Conservation (phyloP, 208 protist species). For the Wallacemonas sp. region DNA sequence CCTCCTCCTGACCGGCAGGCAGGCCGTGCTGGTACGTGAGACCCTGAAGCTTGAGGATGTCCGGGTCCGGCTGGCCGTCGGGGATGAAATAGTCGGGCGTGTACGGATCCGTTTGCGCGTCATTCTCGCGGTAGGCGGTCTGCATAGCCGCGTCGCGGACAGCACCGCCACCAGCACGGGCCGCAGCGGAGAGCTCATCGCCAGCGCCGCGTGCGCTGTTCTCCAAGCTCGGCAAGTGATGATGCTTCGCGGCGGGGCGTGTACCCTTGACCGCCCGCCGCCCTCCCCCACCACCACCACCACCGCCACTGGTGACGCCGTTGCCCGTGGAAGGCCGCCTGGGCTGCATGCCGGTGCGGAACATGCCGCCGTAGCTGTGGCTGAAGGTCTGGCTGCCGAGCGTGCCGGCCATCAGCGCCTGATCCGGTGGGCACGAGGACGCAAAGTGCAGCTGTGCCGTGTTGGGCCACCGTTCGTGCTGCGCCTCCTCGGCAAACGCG, state of each 20-base stretch:
- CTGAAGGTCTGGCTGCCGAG: constrained; percentile 26
- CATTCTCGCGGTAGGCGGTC: constrained; percentile 83
- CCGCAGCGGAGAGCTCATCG: constrained; percentile 18
- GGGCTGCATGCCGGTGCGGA: not conserved
- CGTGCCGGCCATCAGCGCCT: not conserved
- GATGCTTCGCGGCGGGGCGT: constrained; percentile 14
- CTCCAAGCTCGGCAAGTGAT: constrained; percentile 43
- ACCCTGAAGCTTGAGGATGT: constrained; percentile 69
- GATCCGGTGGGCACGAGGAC: constrained; percentile 25
- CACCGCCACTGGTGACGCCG: not conserved
- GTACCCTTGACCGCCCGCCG: not conserved
- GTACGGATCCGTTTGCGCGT: constrained; percentile 91
- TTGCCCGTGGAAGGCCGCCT: not conserved
- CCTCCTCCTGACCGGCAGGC: constrained; percentile 78
- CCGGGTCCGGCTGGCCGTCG: constrained; percentile 58
- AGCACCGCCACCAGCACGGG: not conserved
- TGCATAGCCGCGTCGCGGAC: constrained; percentile 47
- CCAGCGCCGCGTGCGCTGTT: constrained; percentile 5
- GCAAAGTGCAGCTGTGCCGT: constrained; percentile 30
- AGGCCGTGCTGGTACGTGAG: constrained; percentile 74
- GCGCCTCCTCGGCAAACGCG: constrained; percentile 16
- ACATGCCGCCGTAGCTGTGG: not conserved
- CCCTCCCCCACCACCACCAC: too few relatives aligned
- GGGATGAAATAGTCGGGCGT: constrained; percentile 85
- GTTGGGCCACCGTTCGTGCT: not conserved